Evolutionary conservation across 768 basidiomycete species (phyloP).

Genomic region (Lyophyllum decastes): DNA sequence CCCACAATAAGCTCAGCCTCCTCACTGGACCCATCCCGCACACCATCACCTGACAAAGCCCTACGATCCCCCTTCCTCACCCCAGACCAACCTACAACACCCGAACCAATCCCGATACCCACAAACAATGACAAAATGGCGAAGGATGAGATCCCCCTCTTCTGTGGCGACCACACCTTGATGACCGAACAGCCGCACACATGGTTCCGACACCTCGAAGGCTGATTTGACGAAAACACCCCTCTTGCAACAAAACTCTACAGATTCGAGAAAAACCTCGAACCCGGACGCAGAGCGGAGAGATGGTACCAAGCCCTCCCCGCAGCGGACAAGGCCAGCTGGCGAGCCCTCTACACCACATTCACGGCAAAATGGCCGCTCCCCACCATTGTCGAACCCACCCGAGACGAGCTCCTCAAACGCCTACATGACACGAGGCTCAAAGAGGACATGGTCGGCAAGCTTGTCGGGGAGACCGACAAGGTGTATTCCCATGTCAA

Average conservation of each 20-base stretch:
- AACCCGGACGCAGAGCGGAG: background rate
- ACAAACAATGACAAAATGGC: background rate
- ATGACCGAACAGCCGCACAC: background rate
- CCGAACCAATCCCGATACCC: background rate
- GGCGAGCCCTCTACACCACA: background rate
- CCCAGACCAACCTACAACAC: background rate
- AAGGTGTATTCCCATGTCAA: constrained; percentile 2
- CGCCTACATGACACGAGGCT: background rate
- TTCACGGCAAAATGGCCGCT: constrained; percentile 1
- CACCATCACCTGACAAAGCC: background rate
- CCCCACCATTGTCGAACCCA: background rate
- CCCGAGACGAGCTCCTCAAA: background rate
- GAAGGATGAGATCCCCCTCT: background rate
- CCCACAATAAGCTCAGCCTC: background rate
- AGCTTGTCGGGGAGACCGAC: background rate
- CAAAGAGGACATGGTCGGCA: background rate
- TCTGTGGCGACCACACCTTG: background rate
- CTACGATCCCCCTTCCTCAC: background rate
- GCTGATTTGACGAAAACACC: background rate
- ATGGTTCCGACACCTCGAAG: constrained; percentile 3
- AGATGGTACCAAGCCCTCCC: background rate
- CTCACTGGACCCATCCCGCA: background rate
- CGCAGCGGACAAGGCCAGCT: background rate
- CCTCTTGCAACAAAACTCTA: background rate
- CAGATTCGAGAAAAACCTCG: background rate